phyloP scores from a whole-genome alignment of 208 protist genomes.

The Crithidia thermophila region DNA sequence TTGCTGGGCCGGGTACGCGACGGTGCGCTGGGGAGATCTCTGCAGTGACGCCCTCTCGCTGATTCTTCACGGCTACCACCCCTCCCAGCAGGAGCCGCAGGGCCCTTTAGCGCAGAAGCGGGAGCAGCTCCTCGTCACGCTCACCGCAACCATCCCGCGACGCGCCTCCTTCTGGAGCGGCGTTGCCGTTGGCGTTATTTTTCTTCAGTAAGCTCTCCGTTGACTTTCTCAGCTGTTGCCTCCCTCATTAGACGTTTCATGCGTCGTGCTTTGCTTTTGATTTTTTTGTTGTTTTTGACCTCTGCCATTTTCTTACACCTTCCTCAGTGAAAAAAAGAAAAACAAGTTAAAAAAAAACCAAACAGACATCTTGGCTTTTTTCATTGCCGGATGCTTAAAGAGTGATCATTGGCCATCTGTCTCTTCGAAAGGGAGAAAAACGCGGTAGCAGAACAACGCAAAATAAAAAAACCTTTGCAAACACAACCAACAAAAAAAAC shows the following conservation, averaged over 20 bases:
- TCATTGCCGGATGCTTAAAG: too few relatives aligned
- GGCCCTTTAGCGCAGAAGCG: conserved; percentile 19
- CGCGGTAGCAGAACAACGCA: too few relatives aligned
- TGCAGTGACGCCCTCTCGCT: conserved; percentile 35
- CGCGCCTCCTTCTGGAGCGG: conserved; percentile 60
- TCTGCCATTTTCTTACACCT: too few relatives aligned
- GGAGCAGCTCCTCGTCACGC: conserved; percentile 31
- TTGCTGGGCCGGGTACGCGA: conserved; percentile 59
- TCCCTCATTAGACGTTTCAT: too few relatives aligned
- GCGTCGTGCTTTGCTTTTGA: too few relatives aligned
- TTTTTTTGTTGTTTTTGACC: conserved; percentile 13
- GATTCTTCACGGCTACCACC: conserved; percentile 25
- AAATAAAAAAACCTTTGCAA: too few relatives aligned
- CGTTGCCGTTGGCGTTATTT: conserved; percentile 31
- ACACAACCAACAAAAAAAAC: too few relatives aligned
- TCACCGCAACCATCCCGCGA: conserved; percentile 36
- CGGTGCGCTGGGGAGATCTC: conserved; percentile 55
- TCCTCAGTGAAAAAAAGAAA: too few relatives aligned
- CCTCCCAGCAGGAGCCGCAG: background rate
- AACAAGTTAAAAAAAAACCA: too few relatives aligned
- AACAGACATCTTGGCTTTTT: too few relatives aligned
- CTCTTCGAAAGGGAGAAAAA: too few relatives aligned
- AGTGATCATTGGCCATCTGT: too few relatives aligned
- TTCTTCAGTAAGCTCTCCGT: conserved; percentile 4
- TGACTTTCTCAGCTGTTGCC: background rate